These are phyloP conservation scores for Ceraceosorus bombacis DNA, from an alignment of 1,284 basidiomycete genomes.

Conservation along the genomic window DNA sequence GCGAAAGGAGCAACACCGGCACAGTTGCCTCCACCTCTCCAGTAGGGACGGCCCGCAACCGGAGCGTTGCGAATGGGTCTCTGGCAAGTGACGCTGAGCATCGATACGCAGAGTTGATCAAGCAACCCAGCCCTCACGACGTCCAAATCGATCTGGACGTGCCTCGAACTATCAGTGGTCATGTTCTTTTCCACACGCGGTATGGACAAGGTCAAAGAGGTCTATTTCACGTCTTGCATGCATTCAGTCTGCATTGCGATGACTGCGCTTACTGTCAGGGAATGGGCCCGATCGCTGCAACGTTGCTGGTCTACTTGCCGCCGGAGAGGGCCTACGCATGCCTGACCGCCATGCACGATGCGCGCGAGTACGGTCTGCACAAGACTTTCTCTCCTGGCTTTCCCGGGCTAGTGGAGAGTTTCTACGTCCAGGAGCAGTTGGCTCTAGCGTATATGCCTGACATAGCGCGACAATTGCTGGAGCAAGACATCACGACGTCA, in stretches of 20 bases:
- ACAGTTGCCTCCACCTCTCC: too few species aligned
- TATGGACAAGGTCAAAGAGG: constrained; percentile 66
- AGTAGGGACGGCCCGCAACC: too few species aligned
- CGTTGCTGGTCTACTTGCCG: constrained; percentile 77
- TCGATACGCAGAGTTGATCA: constrained; percentile 1
- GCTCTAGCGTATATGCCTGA: constrained; percentile 76
- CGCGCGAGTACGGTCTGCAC: constrained; percentile 73
- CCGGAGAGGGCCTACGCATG: constrained; percentile 66
- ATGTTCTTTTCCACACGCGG: constrained; percentile 86
- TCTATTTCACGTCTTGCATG: constrained; percentile 85
- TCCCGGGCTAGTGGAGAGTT: constrained; percentile 84
- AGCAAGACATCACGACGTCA: constrained; percentile 77
- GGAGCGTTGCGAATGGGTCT: too few species aligned
- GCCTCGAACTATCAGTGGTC: constrained; percentile 88
- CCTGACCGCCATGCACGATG: constrained; percentile 61
- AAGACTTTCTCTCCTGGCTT: constrained; percentile 87
- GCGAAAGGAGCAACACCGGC: too few species aligned
- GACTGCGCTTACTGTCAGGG: constrained; percentile 98
- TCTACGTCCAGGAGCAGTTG: constrained; percentile 85
- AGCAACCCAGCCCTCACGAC: constrained; percentile 69
- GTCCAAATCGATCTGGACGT: constrained; percentile 98
- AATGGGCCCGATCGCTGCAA: constrained; percentile 95
- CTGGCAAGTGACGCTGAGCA: too few species aligned
- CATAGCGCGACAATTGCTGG: constrained; percentile 53
- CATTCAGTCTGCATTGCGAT: constrained; percentile 72